Base-by-base conservation (phyloP, 2,329 filamentous ascomycete genomes). In the Cytospora piceicola region DNA sequence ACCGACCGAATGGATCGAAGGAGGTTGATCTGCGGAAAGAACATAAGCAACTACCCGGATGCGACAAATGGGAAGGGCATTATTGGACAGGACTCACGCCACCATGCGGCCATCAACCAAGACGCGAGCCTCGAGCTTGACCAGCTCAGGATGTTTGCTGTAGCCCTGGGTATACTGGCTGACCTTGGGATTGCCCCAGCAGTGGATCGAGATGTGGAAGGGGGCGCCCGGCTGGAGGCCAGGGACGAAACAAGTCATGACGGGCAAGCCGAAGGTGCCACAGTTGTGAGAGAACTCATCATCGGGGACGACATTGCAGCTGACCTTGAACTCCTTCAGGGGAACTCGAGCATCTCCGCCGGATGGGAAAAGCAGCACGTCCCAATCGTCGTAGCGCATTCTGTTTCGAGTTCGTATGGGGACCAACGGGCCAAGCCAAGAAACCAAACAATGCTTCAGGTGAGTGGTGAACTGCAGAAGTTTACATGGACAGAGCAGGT, bases 371-470 rank as follows among this genome's bases (percentile, higher is more conserved):
- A 96, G 81, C 53, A 96, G 85, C 63, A 95, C 85, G 73, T 96
- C 93, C 93, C 92, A 96, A 73, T 92, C 88, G 71, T 92, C 86
- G 82, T 90, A 96, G 66, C 92, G 88, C 93, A 96, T 96, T 68
- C 71, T 82, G 58, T 61, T 65, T 59, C 61, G 62, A 46, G 56
- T 14, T 6, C 22, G 8, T n/a, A n/a, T n/a, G 15, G 49, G 51
- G 34, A 36, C n/a, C n/a, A n/a, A n/a, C n/a, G n/a, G n/a, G n/a
- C n/a, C n/a, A n/a, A n/a, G n/a, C n/a, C 62, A 60, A 56, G 24
- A 30, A 39, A 12, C 5, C 58, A 46, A 24, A 53, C 20, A 5
- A 22, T 49, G n/a, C 2, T 4, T 11, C 2, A 49, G 34, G 22
- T 59, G 32, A 4, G 59, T 39, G 55, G 59, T 39, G 55, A 59